Base-by-base conservation (phyloP, 495 filamentous ascomycete genomes). In the Choiromyces venosus region DNA sequence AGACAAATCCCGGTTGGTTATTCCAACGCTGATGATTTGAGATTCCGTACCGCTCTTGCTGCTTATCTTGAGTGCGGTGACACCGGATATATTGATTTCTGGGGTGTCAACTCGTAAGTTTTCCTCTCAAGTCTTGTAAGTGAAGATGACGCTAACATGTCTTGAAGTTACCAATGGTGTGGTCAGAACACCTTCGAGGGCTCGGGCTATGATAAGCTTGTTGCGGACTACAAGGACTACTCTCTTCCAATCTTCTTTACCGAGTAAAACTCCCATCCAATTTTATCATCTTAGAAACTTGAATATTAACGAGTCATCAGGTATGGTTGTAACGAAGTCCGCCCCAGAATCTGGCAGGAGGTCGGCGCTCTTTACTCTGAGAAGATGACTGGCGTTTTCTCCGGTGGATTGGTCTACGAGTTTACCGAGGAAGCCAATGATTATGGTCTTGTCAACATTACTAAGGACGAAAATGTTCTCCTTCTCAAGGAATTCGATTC, bases 211-310 rank as follows among this genome's bases (percentile, higher is more conserved):
- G 87, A 93, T 81, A 85, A 91, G 82, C 96, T 97, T 87, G 95
- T 97, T 68, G 87, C 91, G 85, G 91, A 90, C 83, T 97, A 96
- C 85, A 88, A 87, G 72, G 89, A 91, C 79, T 97, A 97, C 82
- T 93, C 93, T 76, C 85, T 97, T 68, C 95, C 94, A n/a, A 90
- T 97, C 76, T 99, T 99, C 88, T 97, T 96, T 86, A 94, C 92
- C 78, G 95, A 99, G 83, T 98, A 61, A 33, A 33, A 18, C 4
- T 29, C 18, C 52, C 10, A 61, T 61, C 25, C 25, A 14, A 0
- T 29, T 33, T 44, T 68, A 37, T 5, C 19, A 40, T 40, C 33
- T 39, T 67, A 10, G 18, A 9, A n/a, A 14, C 19, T 68, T 68
- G 12, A n/a, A 40, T 29, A 40, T 39, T 68, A 37, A 37, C 14